Conservation (phyloP, 371 early-diverging fungal species). For the Mucor lusitanicus region DNA sequence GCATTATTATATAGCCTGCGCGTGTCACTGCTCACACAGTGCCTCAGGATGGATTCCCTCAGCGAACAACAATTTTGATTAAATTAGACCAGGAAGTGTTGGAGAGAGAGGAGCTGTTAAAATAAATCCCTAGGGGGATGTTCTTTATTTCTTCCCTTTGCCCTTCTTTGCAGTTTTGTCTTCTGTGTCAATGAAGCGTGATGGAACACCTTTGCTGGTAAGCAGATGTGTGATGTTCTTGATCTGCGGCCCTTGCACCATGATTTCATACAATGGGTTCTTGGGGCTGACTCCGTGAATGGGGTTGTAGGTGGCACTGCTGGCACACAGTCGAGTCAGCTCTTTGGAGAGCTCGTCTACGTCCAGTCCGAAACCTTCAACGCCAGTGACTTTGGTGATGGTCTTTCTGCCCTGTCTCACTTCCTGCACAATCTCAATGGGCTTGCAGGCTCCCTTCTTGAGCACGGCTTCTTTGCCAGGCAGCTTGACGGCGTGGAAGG, state of each 20-base stretch:
- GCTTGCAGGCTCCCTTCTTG: slow-evolving; percentile 47
- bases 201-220: slow-evolving; percentile 58
- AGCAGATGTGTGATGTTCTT: slow-evolving; percentile 56
- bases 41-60: slow-evolving; percentile 87
- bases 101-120: slow-evolving; percentile 74
- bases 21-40: slow-evolving; percentile 94
- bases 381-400: slow-evolving; percentile 62
- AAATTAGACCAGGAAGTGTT: slow-evolving; percentile 87
- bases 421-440: slow-evolving; percentile 62
- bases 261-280: slow-evolving; percentile 62
- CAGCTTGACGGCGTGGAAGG: slow-evolving; percentile 47
- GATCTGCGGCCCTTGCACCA: slow-evolving; percentile 77
- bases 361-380: slow-evolving; percentile 65
- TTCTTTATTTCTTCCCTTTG: slow-evolving; percentile 45
- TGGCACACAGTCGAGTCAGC: slow-evolving; percentile 65
- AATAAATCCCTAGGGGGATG: slow-evolving; percentile 43
- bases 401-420: slow-evolving; percentile 67
- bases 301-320: slow-evolving; percentile 63
- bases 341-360: slow-evolving; percentile 64
- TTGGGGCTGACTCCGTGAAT: slow-evolving; percentile 63
- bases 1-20: slow-evolving; percentile 65
- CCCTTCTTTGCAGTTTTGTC: slow-evolving; percentile 71
- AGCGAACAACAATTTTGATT: slow-evolving; percentile 91
- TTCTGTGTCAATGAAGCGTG: slow-evolving; percentile 53
- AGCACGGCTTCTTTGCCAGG: slow-evolving; percentile 49